These are phyloP conservation scores for Scalesia atractyloides DNA, from an alignment of 129 eudicot species.

Conservation along the genomic window DNA sequence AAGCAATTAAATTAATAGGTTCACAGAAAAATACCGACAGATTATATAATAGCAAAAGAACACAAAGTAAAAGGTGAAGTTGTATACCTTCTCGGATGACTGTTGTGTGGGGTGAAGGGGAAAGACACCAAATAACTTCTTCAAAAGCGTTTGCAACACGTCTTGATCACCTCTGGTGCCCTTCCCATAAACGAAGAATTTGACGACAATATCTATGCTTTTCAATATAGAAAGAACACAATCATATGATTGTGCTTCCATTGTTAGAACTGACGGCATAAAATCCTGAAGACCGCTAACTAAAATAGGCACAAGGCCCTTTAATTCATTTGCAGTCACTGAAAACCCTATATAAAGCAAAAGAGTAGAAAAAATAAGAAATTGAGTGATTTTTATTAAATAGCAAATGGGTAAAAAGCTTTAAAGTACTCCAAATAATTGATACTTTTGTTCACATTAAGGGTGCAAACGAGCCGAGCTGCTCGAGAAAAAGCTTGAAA, in stretches of 20 bases:
- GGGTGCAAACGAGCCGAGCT: too few species aligned
- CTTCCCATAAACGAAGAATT: conserved; percentile 46
- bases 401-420: neutral
- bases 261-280: conserved; percentile 46
- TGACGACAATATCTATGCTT: conserved; percentile 62
- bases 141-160: conserved; percentile 40
- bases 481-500: too few species aligned
- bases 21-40: neutral
- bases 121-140: conserved; percentile 68
- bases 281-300: conserved; percentile 75
- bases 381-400: neutral
- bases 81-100: conserved; percentile 65
- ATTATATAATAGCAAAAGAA: neutral
- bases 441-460: neutral
- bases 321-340: conserved; percentile 48
- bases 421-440: neutral
- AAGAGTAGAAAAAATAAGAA: neutral
- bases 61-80: conserved; percentile 10
- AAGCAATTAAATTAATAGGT: conserved; percentile 19
- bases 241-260: conserved; percentile 76
- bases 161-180: conserved; percentile 32
- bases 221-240: conserved; percentile 75
- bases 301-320: conserved; percentile 68
- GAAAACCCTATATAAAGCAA: conserved; percentile 40
- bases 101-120: conserved; percentile 55